phyloP scores from a whole-genome alignment of 345 rosid species.

The Luvunga scandens region DNA sequence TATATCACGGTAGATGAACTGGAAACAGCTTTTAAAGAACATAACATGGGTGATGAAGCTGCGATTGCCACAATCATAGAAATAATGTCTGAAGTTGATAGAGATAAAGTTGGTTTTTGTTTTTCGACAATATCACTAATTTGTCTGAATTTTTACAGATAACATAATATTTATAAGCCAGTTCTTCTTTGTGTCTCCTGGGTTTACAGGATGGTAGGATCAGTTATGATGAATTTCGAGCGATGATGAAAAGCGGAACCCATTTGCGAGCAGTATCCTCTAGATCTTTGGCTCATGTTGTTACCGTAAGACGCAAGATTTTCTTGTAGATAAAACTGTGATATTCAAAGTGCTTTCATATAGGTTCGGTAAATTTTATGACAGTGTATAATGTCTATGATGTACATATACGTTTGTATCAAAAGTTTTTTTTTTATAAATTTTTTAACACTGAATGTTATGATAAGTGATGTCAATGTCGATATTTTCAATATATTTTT shows the following conservation, averaged over 20 bases:
- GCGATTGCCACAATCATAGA: conserved; percentile 52
- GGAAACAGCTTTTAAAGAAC: conserved; percentile 71
- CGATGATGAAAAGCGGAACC: conserved; percentile 13
- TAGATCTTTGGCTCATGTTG: neutral
- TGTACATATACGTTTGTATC: too few species aligned
- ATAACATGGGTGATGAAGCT: conserved; percentile 73
- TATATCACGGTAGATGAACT: conserved; percentile 82
- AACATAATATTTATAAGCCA: neutral
- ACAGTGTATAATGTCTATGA: too few species aligned
- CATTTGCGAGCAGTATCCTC: conserved; percentile 48
- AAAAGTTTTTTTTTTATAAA: too few species aligned
- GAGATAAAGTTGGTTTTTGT: neutral
- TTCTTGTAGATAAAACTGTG: neutral
- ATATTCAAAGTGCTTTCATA: too few species aligned
- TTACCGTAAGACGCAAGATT: neutral
- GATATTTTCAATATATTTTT: too few species aligned
- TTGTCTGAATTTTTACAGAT: conserved; percentile 34
- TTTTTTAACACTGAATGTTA: too few species aligned
- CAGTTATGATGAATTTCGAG: conserved; percentile 3
- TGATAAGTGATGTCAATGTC: too few species aligned
- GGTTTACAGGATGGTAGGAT: neutral
- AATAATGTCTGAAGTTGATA: conserved; percentile 65
- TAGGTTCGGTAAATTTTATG: too few species aligned
- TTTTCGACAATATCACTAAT: neutral
- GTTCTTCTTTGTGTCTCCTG: neutral